phyloP scores from a whole-genome alignment of 2,329 filamentous ascomycete species.

The Ceratocystis destructans region DNA sequence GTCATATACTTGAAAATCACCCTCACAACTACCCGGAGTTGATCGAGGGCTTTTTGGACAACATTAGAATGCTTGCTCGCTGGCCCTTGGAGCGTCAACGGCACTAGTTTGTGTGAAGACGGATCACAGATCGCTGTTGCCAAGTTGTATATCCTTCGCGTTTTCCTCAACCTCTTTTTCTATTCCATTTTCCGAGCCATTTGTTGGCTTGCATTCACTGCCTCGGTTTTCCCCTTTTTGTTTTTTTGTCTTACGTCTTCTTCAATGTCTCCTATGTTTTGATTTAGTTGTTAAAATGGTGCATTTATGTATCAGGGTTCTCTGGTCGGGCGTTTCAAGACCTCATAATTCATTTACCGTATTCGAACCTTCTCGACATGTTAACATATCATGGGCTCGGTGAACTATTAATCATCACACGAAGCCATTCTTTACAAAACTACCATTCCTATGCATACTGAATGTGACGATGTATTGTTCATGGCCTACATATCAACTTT shows the following conservation, averaged over 20 bases:
- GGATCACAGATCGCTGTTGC: background rate
- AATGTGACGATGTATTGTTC: too few relatives aligned
- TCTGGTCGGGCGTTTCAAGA: background rate
- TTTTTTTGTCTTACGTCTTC: conserved; percentile 1
- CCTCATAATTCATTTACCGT: background rate
- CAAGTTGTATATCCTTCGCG: background rate
- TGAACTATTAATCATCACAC: too few relatives aligned
- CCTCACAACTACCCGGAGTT: conserved; percentile 51
- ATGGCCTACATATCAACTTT: background rate
- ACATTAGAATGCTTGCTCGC: conserved; percentile 48
- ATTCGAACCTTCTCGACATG: too few relatives aligned
- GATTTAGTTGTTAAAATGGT: background rate
- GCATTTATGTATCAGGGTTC: background rate
- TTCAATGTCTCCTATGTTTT: background rate
- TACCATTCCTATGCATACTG: background rate
- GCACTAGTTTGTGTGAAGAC: background rate
- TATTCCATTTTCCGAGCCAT: background rate
- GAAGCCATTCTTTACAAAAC: too few relatives aligned
- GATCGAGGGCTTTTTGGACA: conserved; percentile 62
- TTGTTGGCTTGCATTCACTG: background rate
- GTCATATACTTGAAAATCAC: conserved; percentile 36
- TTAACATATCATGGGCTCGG: too few relatives aligned
- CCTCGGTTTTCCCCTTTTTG: background rate
- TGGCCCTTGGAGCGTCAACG: background rate
- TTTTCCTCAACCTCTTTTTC: background rate